A percentile compares a stretch with the other conserved stretches of the same genome.
phyloP scores from a whole-genome alignment of 805 yeast genomes.

The Saccharomycopsis sp. region DNA sequence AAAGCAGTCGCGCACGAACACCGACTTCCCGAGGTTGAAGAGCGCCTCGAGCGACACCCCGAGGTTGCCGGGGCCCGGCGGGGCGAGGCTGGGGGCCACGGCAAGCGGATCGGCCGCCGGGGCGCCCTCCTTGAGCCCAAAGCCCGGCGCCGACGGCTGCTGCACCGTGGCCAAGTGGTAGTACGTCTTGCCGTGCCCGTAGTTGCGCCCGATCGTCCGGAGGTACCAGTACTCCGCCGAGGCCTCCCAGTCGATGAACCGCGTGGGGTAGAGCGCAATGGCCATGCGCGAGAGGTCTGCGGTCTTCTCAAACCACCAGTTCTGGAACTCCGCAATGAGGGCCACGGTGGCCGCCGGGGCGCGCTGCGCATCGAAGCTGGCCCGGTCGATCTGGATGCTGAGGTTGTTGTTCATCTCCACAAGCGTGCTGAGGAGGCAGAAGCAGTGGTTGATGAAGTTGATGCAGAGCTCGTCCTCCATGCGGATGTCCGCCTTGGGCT shows the following conservation, averaged over 20 bases:
- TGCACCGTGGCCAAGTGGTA: slow-evolving; percentile 87
- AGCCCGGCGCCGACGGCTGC: slow-evolving; percentile 29
- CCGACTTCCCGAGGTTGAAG: slow-evolving; percentile 72
- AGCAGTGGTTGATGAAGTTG: slow-evolving; percentile 20
- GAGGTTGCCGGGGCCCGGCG: slow-evolving; percentile 5
- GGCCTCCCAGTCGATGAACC: slow-evolving; percentile 79
- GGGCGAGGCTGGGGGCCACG: not conserved
- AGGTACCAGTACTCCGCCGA: slow-evolving; percentile 82
- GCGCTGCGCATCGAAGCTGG: slow-evolving; percentile 43
- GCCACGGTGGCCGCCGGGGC: slow-evolving; percentile 48
- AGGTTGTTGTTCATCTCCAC: slow-evolving; percentile 50
- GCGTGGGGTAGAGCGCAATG: slow-evolving; percentile 72
- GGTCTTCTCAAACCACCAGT: slow-evolving; percentile 69
- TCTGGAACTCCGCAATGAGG: slow-evolving; percentile 34
- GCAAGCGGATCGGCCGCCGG: not conserved
- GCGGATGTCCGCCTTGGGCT: too few relatives aligned
- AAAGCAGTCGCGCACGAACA: slow-evolving; percentile 74
- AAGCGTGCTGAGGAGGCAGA: slow-evolving; percentile 30
- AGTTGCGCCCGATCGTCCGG: slow-evolving; percentile 62
- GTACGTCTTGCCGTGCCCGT: slow-evolving; percentile 80
- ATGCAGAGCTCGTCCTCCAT: slow-evolving; percentile 21
- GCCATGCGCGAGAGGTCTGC: slow-evolving; percentile 88
- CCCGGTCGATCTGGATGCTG: slow-evolving; percentile 51
- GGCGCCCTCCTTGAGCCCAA: not conserved
- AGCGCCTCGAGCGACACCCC: slow-evolving; percentile 56